A percentile compares a stretch with the other conserved stretches of the same genome.
These are phyloP conservation scores for Xylaria longipes DNA, from an alignment of 495 filamentous ascomycete species.

Conservation along the genomic window DNA sequence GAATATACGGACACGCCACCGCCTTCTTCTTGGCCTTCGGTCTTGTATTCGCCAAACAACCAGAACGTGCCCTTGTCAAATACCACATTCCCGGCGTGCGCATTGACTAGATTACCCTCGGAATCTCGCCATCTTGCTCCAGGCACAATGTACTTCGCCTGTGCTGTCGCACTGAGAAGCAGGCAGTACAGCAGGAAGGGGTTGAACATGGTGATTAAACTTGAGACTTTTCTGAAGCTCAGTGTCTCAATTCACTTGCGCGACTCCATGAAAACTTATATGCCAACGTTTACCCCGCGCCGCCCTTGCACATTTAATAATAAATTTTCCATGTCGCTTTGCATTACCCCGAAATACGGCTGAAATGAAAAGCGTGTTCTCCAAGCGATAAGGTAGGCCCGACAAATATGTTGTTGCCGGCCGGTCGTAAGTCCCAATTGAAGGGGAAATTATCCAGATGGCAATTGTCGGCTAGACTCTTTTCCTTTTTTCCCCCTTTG, in stretches of 20 bases:
- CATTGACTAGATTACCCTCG: conserved; percentile 49
- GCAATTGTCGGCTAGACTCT: too few relatives aligned
- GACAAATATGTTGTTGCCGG: background rate
- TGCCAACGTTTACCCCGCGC: conserved; percentile 16
- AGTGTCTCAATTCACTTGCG: background rate
- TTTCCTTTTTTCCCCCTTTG: too few relatives aligned
- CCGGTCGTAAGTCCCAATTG: background rate
- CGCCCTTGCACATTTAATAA: background rate
- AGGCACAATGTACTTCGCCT: conserved; percentile 53
- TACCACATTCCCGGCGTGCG: conserved; percentile 50
- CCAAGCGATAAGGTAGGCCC: background rate
- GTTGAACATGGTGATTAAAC: conserved; percentile 28
- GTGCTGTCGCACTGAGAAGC: conserved; percentile 28
- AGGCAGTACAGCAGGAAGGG: conserved; percentile 20
- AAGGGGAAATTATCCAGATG: too few relatives aligned
- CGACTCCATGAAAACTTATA: background rate
- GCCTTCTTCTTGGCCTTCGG: conserved; percentile 49
- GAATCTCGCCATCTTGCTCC: conserved; percentile 53
- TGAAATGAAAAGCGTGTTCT: background rate
- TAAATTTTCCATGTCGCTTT: conserved; percentile 24
- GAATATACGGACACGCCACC: conserved; percentile 52
- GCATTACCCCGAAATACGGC: conserved; percentile 17
- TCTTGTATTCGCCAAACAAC: conserved; percentile 55
- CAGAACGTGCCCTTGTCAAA: conserved; percentile 48
- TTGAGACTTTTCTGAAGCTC: background rate